phyloP scores from a whole-genome alignment of 495 filamentous ascomycete species.

The Talaromyces wortmannii region DNA sequence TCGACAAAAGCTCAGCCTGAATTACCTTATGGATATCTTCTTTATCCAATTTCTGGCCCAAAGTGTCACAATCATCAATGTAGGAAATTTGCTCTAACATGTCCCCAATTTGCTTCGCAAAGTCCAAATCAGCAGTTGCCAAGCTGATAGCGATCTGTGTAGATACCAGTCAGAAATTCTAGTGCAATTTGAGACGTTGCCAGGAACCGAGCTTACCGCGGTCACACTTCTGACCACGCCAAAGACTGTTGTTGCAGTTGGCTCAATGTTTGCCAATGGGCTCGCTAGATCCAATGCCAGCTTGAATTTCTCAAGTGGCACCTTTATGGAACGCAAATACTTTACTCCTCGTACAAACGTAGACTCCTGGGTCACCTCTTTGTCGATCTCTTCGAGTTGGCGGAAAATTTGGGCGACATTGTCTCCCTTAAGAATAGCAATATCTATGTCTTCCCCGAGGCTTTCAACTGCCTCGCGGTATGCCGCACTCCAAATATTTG shows the following conservation, averaged over 20 bases:
- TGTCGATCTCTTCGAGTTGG: slow-evolving; percentile 7
- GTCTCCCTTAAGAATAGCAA: slow-evolving; percentile 6
- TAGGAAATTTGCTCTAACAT: slow-evolving; percentile 15
- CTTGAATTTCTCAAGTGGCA: slow-evolving; percentile 12
- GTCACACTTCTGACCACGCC: slow-evolving; percentile 12
- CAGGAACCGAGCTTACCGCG: slow-evolving; percentile 7
- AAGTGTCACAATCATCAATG: slow-evolving; percentile 17
- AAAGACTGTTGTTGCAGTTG: slow-evolving; percentile 10
- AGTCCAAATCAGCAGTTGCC: background rate
- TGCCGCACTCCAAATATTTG: slow-evolving; percentile 10
- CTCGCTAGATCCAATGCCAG: slow-evolving; percentile 11
- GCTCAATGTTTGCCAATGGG: slow-evolving; percentile 5
- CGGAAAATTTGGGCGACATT: slow-evolving; percentile 2
- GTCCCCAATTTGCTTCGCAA: slow-evolving; percentile 7
- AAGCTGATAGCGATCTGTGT: slow-evolving; percentile 13
- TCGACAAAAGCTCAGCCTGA: background rate
- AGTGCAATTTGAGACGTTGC: background rate
- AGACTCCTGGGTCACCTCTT: slow-evolving; percentile 9
- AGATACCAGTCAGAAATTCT: background rate
- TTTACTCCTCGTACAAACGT: slow-evolving; percentile 8
- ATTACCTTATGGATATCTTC: slow-evolving; percentile 12
- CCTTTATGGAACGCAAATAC: slow-evolving; percentile 5
- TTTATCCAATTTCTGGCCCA: slow-evolving; percentile 15
- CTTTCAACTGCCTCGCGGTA: slow-evolving; percentile 8
- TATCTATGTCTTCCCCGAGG: slow-evolving; percentile 5